Conservation (phyloP, 139 green algal species). For the Micractinium sp. region DNA sequence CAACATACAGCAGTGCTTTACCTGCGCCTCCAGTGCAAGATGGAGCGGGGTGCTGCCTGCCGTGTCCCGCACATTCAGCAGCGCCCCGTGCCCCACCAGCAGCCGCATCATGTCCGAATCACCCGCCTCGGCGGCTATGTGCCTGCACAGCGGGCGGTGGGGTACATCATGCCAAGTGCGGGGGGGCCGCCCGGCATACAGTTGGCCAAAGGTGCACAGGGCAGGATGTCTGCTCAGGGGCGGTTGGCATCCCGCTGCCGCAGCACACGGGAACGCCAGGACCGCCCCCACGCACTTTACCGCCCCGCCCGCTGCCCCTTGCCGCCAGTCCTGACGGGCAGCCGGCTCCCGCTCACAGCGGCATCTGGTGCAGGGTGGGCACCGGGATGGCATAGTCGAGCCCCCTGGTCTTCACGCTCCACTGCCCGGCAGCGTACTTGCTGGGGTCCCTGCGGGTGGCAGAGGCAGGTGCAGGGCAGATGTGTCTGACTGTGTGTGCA, state of each 20-base stretch:
- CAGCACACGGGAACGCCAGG: too few species aligned
- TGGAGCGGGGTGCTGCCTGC: conserved; percentile 8
- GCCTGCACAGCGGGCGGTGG: not conserved
- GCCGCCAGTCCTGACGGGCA: not conserved
- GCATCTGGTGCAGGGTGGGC: conserved; percentile 18
- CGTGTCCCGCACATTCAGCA: conserved; percentile 3
- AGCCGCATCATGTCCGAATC: conserved; percentile 8
- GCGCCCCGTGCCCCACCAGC: not conserved
- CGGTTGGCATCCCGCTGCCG: too few species aligned
- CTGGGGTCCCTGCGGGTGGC: conserved; percentile 10
- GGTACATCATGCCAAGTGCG: not conserved
- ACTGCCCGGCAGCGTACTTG: not conserved
- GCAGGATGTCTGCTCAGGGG: too few species aligned
- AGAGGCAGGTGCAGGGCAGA: not conserved
- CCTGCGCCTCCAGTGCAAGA: conserved; percentile 16
- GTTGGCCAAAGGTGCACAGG: too few species aligned
- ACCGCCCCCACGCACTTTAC: too few species aligned
- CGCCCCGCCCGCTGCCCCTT: not conserved
- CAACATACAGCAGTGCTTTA: too few species aligned
- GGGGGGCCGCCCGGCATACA: not conserved
- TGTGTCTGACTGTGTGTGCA: too few species aligned
- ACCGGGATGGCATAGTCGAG: conserved; percentile 7
- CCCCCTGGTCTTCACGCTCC: not conserved
- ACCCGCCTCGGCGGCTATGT: conserved; percentile 20
- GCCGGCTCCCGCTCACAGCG: not conserved